Base-by-base conservation (phyloP, 345 rosid species). In the Punica granatum region DNA sequence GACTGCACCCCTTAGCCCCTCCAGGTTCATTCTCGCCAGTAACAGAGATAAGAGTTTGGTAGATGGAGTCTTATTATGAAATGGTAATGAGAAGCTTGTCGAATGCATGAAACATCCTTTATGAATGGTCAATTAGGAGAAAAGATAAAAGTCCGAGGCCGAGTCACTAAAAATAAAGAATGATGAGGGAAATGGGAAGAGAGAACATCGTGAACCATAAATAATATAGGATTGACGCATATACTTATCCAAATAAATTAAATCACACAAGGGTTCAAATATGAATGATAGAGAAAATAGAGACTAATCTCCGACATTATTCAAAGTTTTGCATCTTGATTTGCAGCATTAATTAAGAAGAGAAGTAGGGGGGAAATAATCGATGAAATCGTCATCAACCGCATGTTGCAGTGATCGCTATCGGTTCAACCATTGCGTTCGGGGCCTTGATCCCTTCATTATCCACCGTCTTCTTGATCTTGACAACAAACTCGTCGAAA, bases 401-500 rank as follows among this genome's bases (percentile, higher is more conserved):
- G 46, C 81, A 68, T 28, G 36, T 66, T 31, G 85, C 84, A 11
- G 82, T 67, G 34, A 75, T 68, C 51, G 75, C 60, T 23, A 65
- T 26, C 26, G 68, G 39, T 21, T 81, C 82, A 10, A 75, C 78
- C 60, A 76, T 81, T 63, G 33, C 74, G 31, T 74, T 60, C 15
- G 25, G 64, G 6, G 36, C 46, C 26, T 32, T 48, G 18, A 28
- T 28, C 60, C 12, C 63, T 21, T 63, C 67, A 6, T 5, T 44
- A 1, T 63, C 33, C 48, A 36, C 48, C 7, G 33, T 25, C 35
- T 74, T 69, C n/a, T 70, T 68, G 3, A 88, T 15, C 54, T 31
- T 70, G 16, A 30, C 37, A 21, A 49, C 64, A 39, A 80, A 88
- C 32, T 88, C 93, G 33, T 25, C 9, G 73, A 80, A 85, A 62